Evolutionary conservation across 2,329 filamentous ascomycete genomes (phyloP).

Genomic region (Aspergillus flavus): DNA sequence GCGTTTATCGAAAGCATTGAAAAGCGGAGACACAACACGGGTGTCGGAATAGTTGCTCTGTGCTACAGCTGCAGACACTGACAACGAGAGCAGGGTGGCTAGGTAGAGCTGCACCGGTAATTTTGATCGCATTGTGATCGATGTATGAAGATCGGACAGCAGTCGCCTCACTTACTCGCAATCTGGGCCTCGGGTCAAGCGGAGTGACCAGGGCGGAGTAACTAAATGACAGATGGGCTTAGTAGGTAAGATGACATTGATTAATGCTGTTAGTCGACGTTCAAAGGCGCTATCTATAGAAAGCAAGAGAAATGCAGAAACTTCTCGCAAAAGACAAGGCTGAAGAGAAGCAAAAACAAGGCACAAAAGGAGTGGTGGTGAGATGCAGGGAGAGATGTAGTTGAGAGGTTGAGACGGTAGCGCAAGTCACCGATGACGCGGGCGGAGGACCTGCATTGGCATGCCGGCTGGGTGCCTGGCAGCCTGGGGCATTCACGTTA

Average conservation of each 20-base stretch:
- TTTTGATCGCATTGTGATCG: constrained; percentile 32
- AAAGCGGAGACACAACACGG: constrained; percentile 65
- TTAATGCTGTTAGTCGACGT: constrained; percentile 1
- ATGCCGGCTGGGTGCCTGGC: constrained; percentile 11
- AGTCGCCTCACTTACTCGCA: neutral
- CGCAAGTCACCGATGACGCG: constrained; percentile 31
- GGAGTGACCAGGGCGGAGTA: constrained; percentile 7
- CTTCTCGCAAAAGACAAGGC: neutral
- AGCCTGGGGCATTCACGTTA: constrained; percentile 25
- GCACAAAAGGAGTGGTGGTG: constrained; percentile 4
- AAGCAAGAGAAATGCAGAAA: neutral
- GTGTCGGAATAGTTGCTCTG: constrained; percentile 60
- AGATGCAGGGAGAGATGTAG: constrained; percentile 19
- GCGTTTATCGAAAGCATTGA: constrained; percentile 72
- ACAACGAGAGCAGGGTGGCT: constrained; percentile 29
- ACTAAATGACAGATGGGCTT: neutral
- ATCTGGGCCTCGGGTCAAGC: constrained; percentile 6
- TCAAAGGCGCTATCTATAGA: constrained; percentile 6
- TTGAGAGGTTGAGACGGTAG: constrained; percentile 21
- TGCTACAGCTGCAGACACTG: constrained; percentile 23
- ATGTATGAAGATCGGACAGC: neutral
- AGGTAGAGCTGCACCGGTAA: constrained; percentile 27
- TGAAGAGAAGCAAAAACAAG: constrained; percentile 1
- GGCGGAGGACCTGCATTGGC: constrained; percentile 27
- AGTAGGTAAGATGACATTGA: constrained; percentile 3